A percentile compares a stretch with the other conserved stretches of the same genome.
phyloP scores from a whole-genome alignment of 352 stramenopile species.

The Globisporangium nunn region DNA sequence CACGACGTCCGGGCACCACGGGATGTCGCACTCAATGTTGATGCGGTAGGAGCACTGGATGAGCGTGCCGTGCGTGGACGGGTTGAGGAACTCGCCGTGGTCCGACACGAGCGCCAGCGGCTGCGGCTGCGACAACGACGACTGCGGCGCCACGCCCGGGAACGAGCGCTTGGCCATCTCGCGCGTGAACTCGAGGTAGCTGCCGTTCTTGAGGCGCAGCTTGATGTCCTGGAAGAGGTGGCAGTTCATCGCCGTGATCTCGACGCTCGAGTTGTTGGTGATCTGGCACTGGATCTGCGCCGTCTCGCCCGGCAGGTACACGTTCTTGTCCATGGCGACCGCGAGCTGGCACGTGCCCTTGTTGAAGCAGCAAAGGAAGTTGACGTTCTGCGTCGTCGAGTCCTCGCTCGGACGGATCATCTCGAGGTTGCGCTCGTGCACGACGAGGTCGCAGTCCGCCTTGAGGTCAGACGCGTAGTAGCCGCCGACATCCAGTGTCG shows the following conservation, averaged over 20 bases:
- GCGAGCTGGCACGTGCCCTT: conserved; percentile 41
- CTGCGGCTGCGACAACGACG: conserved; percentile 39
- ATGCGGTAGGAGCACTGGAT: conserved; percentile 52
- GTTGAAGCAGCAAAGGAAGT: conserved; percentile 60
- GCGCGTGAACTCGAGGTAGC: conserved; percentile 26
- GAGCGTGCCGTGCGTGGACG: conserved; percentile 39
- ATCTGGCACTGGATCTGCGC: conserved; percentile 56
- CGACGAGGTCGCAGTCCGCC: conserved; percentile 39
- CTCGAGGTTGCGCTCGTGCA: conserved; percentile 48
- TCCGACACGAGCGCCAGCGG: conserved; percentile 31
- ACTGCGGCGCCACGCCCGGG: conserved; percentile 31
- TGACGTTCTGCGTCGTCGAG: conserved; percentile 43
- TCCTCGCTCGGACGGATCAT: conserved; percentile 40
- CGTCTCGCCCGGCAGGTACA: conserved; percentile 54
- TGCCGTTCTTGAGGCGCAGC: conserved; percentile 26
- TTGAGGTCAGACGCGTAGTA: conserved; percentile 63
- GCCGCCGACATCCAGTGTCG: conserved; percentile 51
- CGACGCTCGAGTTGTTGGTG: conserved; percentile 43
- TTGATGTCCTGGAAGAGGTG: conserved; percentile 47
- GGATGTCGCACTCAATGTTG: conserved; percentile 61
- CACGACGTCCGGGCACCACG: conserved; percentile 51
- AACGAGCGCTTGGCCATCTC: conserved; percentile 36
- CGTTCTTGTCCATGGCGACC: conserved; percentile 70
- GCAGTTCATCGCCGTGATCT: conserved; percentile 56
- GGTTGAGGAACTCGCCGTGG: conserved; percentile 24